These are phyloP conservation scores for Starmerella riodocensis DNA, from an alignment of 805 yeast genomes.

Conservation along the genomic window DNA sequence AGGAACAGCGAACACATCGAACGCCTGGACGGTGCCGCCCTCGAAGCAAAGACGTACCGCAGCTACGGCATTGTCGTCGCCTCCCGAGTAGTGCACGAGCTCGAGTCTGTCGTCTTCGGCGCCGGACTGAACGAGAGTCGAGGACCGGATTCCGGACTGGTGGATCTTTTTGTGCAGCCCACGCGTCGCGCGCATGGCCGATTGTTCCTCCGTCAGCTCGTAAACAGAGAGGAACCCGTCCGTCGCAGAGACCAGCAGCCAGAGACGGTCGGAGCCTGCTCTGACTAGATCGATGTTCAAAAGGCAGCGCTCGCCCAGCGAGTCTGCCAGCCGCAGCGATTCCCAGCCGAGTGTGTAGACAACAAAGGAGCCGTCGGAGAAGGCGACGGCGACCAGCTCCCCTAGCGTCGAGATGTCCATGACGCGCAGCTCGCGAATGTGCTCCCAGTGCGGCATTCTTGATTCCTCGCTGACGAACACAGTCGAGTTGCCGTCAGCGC, in stretches of 20 bases:
- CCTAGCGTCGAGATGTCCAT: constrained; percentile 61
- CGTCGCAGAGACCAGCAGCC: constrained; percentile 53
- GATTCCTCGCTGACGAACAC: constrained; percentile 41
- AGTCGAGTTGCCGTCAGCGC: too few species aligned
- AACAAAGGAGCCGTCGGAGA: constrained; percentile 70
- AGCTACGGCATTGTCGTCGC: constrained; percentile 76
- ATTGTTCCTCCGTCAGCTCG: constrained; percentile 31
- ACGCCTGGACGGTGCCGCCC: background rate
- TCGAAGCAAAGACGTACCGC: constrained; percentile 29
- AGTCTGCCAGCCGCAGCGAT: constrained; percentile 35
- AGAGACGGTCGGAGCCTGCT: constrained; percentile 23
- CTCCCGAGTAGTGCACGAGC: constrained; percentile 55
- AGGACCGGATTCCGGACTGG: constrained; percentile 70
- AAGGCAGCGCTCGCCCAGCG: constrained; percentile 65
- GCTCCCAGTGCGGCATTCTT: constrained; percentile 35
- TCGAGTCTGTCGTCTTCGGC: too few species aligned
- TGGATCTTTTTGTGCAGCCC: constrained; percentile 41
- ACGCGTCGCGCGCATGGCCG: background rate
- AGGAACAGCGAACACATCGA: constrained; percentile 25
- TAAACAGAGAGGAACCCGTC: constrained; percentile 68
- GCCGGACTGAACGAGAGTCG: constrained; percentile 27
- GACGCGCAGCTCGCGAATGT: constrained; percentile 70
- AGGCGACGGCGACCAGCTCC: constrained; percentile 49
- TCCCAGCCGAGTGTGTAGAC: constrained; percentile 41
- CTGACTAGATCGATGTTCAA: constrained; percentile 45